Conservation (phyloP, 768 basidiomycete species). For the Hygrophoropsis aurantiaca region DNA sequence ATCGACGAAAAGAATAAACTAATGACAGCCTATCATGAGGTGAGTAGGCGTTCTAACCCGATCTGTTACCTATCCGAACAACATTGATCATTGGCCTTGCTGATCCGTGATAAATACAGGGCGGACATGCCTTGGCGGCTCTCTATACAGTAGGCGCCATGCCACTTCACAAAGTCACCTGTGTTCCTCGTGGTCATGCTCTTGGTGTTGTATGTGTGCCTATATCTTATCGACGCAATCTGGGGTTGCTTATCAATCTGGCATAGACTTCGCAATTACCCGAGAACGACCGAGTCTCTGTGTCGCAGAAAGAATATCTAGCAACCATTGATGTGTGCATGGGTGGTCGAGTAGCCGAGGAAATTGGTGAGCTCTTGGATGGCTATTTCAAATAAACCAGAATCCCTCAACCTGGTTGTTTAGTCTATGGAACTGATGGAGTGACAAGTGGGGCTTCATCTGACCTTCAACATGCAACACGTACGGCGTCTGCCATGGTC, state of each 20-base stretch:
- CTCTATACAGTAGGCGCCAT: slow-evolving; percentile 93
- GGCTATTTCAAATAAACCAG: slow-evolving; percentile 2
- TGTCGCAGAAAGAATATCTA: slow-evolving; percentile 72
- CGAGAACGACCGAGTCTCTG: slow-evolving; percentile 70
- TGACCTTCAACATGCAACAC: slow-evolving; percentile 80
- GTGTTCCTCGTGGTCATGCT: slow-evolving; percentile 93
- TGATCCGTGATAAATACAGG: slow-evolving; percentile 41
- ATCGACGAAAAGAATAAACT: slow-evolving; percentile 85
- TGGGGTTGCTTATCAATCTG: not conserved
- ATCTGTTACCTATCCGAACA: slow-evolving; percentile 10
- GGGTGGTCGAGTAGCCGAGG: slow-evolving; percentile 95
- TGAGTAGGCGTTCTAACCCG: too few relatives aligned
- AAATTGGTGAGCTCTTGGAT: slow-evolving; percentile 58
- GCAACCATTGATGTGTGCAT: slow-evolving; percentile 89
- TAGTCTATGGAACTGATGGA: slow-evolving; percentile 86
- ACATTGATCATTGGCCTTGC: not conserved
- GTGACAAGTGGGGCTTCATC: slow-evolving; percentile 92
- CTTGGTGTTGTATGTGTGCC: slow-evolving; percentile 70
- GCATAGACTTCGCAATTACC: slow-evolving; percentile 74
- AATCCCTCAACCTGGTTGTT: slow-evolving; percentile 9
- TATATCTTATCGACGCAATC: not conserved
- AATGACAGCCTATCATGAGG: slow-evolving; percentile 96
- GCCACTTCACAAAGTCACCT: slow-evolving; percentile 97
- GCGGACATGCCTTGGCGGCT: slow-evolving; percentile 92
- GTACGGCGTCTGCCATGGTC: slow-evolving; percentile 83